Evolutionary conservation across 352 stramenopile species (phyloP).

Genomic region (Globisporangium paddicum): DNA sequence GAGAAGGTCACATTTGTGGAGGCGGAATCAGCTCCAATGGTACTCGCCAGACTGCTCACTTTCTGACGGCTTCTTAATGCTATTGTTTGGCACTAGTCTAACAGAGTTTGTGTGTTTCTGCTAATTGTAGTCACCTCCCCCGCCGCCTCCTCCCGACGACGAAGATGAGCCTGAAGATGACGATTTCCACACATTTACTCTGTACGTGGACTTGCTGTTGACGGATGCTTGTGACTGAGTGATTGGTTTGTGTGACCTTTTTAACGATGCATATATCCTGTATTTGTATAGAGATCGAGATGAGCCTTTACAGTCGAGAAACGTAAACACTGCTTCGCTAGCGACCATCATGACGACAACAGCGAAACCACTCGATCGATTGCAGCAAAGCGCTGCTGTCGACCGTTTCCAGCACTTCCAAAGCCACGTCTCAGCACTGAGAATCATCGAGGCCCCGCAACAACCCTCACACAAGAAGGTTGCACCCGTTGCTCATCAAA

Average conservation of each 20-base stretch:
- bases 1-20: neutral
- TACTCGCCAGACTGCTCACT: neutral
- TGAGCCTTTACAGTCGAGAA: neutral
- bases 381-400: neutral
- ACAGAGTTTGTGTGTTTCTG: neutral
- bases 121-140: slow-evolving; percentile 31
- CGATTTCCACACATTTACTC: slow-evolving; percentile 22
- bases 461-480: neutral
- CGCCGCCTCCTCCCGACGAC: slow-evolving; percentile 43
- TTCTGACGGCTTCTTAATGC: neutral
- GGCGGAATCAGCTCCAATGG: neutral
- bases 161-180: slow-evolving; percentile 26
- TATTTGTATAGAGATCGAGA: slow-evolving; percentile 1
- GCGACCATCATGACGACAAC: neutral
- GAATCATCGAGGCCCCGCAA: slow-evolving; percentile 18
- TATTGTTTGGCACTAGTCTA: neutral
- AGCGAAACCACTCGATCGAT: neutral
- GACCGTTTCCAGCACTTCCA: slow-evolving; percentile 37
- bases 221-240: too few relatives aligned
- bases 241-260: too few relatives aligned
- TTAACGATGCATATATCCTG: neutral
- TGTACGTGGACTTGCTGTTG: slow-evolving; percentile 11
- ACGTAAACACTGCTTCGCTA: neutral
- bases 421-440: slow-evolving; percentile 26
- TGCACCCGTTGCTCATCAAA: neutral